Base-by-base conservation (phyloP, 108 stramenopile genomes). In the Cyclotella cryptica region DNA sequence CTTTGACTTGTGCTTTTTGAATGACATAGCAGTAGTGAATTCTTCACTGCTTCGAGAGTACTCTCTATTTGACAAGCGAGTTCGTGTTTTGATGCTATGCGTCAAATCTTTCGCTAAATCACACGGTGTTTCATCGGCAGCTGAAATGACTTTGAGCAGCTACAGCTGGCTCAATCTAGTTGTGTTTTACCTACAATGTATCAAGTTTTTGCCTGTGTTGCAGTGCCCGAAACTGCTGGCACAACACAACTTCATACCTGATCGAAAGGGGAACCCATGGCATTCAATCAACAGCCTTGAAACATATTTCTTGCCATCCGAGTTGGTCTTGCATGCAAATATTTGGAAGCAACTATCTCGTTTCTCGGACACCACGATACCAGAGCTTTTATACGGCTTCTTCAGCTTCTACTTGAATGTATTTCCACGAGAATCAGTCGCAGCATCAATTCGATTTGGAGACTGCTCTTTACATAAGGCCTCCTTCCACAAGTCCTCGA, bases 1-100 rank as follows among this genome's bases (percentile, higher is more conserved):
- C 49, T 93, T 93, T 83, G 95, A 96, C 67, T 75, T 96, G 54
- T 96, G 95, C 74, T 93, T 96, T 52, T 70, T 89, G 60, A 96
- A 96, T 72, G 92, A 96, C 40, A 90, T 93, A 65, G 92, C 94
- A 5, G 94, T 96, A 0, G 89, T 77, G 24, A 96, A 96, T 71
- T 92, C 90, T 0, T 69, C 71, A 0, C 68, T 96, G 10, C 66
- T 93, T n/a, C 74, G 89, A 40, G 95, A 92, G 71, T 96, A 96
- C 66, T 91, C 91, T 14, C 40, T 85, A 28, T 71, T 92, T 42
- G 88, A 92, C 67, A 55, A 42, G n/a, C 79, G 88, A n/a, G 88
- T 87, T 39, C 66, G 81, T 54, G 43, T 71, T 29, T 66, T 96
- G 18, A 91, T 93, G 90, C 74, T 92, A 66, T 46, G 83, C 0